Evolutionary conservation across 73 alveolate species (phyloP), one percentile per base, ranked within the genome.

Genomic region (Diophrys appendiculata): DNA sequence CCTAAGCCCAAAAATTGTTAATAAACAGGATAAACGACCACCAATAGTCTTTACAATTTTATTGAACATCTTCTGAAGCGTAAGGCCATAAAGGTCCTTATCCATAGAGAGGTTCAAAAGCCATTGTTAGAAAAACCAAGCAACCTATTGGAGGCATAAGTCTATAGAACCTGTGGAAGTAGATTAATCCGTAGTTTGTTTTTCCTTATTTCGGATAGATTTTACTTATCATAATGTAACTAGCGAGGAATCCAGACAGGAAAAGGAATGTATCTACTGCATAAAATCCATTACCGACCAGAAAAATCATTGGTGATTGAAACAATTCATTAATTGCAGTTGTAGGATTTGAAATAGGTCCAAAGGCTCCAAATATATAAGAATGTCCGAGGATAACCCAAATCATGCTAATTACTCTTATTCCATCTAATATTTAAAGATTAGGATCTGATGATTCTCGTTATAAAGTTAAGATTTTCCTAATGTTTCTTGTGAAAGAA

Each of bases 231-330:
- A 82, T 43, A 0, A 82, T 65, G 35, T 74, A 74, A 22, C 81
- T 30, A 43, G 72, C 77, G n/a, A 82, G 32, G 68, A 82, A 64
- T 5, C 77, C 86, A 54, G 90, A 82, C 24, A 82, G 82, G 64
- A 52, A 82, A 74, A 82, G 76, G 35, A 82, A 82, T 0, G 83
- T 43, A 32, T 82, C 90, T 27, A 82, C 90, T 60, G 90, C 73
- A 35, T 26, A 54, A 35, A 69, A 69, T 14, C 73, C 89, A 24
- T 84, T 77, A 18, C 73, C 69, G 32, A 73, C 76, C 2, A 68
- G 3, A 28, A 3, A 25, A 28, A 68, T 28, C 52, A 25, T 28
- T 5, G 11, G 30, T 26, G 76, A 55, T 11, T 68, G 52, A 23
- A 68, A 11, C 26, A 68, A 5, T 14, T 29, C 55, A 26, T 24